A percentile compares a stretch with the other conserved stretches of the same genome.
Evolutionary conservation across 257 asterid species (phyloP).

Genomic region (Nyctanthes arbortristis): DNA sequence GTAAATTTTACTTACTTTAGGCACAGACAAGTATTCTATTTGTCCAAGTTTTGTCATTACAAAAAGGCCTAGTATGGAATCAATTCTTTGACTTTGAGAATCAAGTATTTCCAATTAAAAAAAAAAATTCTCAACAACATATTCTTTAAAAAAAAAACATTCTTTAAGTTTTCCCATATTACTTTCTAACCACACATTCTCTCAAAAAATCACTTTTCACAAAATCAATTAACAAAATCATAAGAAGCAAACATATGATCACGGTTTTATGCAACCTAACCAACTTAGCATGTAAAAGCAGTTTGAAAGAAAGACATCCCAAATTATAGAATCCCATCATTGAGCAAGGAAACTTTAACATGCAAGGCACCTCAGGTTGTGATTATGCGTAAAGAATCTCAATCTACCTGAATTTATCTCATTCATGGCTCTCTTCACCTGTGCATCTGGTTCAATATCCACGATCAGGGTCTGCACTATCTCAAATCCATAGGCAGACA

Average conservation of each 20-base stretch:
- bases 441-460: conserved; percentile 25
- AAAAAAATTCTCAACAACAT: no score
- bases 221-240: neutral
- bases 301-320: neutral
- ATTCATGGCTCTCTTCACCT: conserved; percentile 28
- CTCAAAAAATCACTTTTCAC: neutral
- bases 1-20: no score
- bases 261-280: neutral
- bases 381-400: neutral
- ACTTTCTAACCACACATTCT: neutral
- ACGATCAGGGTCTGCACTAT: conserved; percentile 27
- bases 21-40: no score
- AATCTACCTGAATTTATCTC: conserved; percentile 21
- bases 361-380: neutral
- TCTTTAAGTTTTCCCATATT: no score
- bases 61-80: no score
- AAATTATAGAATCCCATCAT: neutral
- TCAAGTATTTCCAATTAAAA: no score
- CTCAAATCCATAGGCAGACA: conserved; percentile 27
- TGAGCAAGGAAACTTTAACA: neutral
- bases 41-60: no score
- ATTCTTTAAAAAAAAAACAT: no score
- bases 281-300: neutral
- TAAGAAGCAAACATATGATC: neutral
- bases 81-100: no score